phyloP scores from a whole-genome alignment of 2,329 filamentous ascomycete genomes.

The Fusarium burgessii region DNA sequence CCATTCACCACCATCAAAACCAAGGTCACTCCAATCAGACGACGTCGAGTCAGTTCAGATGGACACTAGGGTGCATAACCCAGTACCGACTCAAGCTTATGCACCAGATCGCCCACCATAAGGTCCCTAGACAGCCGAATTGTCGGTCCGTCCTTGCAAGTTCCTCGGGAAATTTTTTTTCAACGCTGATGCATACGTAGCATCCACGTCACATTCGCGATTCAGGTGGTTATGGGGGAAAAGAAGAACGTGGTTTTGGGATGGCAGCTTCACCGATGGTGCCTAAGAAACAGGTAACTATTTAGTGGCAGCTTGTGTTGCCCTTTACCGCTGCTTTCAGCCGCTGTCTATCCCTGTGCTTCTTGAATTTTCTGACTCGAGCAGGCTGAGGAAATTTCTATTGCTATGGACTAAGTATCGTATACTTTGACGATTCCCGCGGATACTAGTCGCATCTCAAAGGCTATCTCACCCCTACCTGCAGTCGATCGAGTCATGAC shows the following conservation, averaged over 20 bases:
- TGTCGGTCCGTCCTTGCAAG: slow-evolving; percentile 31
- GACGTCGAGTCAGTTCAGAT: slow-evolving; percentile 25
- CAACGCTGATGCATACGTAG: slow-evolving; percentile 7
- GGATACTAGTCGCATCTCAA: slow-evolving; percentile 2
- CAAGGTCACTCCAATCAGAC: slow-evolving; percentile 22
- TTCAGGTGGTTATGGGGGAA: slow-evolving; percentile 27
- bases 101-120: slow-evolving; percentile 25
- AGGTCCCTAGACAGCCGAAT: slow-evolving; percentile 33
- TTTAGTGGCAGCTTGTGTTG: slow-evolving; percentile 24
- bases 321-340: slow-evolving; percentile 16
- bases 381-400: slow-evolving; percentile 10
- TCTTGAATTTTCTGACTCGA: slow-evolving; percentile 31
- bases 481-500: slow-evolving; percentile 17
- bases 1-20: not conserved
- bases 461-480: slow-evolving; percentile 13
- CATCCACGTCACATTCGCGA: slow-evolving; percentile 34
- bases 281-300: slow-evolving; percentile 8
- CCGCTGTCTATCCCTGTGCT: slow-evolving; percentile 14
- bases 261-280: slow-evolving; percentile 23
- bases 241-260: slow-evolving; percentile 6
- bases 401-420: slow-evolving; percentile 18
- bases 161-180: slow-evolving; percentile 18
- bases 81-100: slow-evolving; percentile 29
- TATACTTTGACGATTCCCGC: slow-evolving; percentile 19
- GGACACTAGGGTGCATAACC: slow-evolving; percentile 14